Evolutionary conservation across 345 rosid genomes (phyloP).

Genomic region (Syzygium aromaticum): DNA sequence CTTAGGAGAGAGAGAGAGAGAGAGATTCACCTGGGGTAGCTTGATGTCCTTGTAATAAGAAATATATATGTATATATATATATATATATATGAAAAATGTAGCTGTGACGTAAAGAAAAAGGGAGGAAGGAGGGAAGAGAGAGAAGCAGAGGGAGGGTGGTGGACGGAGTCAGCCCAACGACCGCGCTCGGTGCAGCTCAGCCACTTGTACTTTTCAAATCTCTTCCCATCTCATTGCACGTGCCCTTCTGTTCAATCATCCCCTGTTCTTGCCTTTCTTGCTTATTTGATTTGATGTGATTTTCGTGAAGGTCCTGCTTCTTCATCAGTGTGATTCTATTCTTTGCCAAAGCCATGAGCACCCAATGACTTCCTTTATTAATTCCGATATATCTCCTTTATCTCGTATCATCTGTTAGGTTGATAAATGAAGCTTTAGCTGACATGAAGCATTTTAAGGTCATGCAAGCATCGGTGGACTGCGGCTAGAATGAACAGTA

Average conservation of each 20-base stretch:
- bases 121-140: neutral
- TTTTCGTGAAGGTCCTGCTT: neutral
- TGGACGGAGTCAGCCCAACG: neutral
- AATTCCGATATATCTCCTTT: neutral
- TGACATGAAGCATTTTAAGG: neutral
- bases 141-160: neutral
- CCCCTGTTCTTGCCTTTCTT: neutral
- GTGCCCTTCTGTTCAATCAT: neutral
- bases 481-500: neutral
- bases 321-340: neutral
- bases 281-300: neutral
- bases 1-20: neutral
- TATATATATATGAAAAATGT: neutral
- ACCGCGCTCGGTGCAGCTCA: neutral
- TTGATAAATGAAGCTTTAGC: neutral
- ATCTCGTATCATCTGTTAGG: neutral
- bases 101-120: neutral
- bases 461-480: neutral
- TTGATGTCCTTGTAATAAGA: neutral
- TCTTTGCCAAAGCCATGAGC: neutral
- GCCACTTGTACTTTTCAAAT: neutral
- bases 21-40: neutral
- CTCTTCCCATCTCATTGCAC: neutral
- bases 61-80: neutral
- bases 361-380: neutral